phyloP scores from a whole-genome alignment of 78 protist species.

The Neovahlkampfia damariscottae region DNA sequence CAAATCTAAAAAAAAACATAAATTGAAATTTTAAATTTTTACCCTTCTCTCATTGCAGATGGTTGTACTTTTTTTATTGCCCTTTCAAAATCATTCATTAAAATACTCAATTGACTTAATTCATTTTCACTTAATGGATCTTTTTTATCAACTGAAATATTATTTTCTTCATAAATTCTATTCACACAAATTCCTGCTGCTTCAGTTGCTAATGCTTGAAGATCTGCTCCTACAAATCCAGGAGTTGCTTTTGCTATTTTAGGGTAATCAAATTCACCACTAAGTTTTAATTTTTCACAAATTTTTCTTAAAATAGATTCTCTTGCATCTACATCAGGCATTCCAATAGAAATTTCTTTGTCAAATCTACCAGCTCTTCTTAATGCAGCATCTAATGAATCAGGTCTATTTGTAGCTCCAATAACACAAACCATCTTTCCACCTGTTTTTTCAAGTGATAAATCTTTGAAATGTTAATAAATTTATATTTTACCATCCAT shows the following conservation, averaged over 20 bases:
- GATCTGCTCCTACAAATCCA: slow-evolving; percentile 74
- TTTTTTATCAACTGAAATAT: neutral
- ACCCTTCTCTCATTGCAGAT: slow-evolving; percentile 81
- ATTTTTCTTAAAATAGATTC: slow-evolving; percentile 42
- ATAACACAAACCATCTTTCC: slow-evolving; percentile 54
- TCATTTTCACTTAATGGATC: neutral
- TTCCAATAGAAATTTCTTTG: slow-evolving; percentile 68
- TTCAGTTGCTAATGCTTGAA: slow-evolving; percentile 69
- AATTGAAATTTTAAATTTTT: no score
- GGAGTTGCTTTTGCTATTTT: slow-evolving; percentile 62
- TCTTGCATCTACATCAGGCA: slow-evolving; percentile 67
- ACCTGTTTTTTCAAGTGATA: neutral
- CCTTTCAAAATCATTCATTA: slow-evolving; percentile 62
- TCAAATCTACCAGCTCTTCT: slow-evolving; percentile 93
- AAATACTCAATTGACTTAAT: slow-evolving; percentile 23
- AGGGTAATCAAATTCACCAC: slow-evolving; percentile 33
- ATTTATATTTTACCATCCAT: no score
- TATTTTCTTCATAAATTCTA: slow-evolving; percentile 43
- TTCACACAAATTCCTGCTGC: slow-evolving; percentile 71
- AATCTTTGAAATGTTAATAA: no score
- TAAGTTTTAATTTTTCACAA: slow-evolving; percentile 18
- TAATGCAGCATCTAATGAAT: slow-evolving; percentile 82
- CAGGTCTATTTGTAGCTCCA: slow-evolving; percentile 90
- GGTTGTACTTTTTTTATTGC: slow-evolving; percentile 84
- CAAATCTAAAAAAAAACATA: slow-evolving; percentile 47